Base-by-base conservation (phyloP, 306 rosid species). In the Fragaria ananassa region DNA sequence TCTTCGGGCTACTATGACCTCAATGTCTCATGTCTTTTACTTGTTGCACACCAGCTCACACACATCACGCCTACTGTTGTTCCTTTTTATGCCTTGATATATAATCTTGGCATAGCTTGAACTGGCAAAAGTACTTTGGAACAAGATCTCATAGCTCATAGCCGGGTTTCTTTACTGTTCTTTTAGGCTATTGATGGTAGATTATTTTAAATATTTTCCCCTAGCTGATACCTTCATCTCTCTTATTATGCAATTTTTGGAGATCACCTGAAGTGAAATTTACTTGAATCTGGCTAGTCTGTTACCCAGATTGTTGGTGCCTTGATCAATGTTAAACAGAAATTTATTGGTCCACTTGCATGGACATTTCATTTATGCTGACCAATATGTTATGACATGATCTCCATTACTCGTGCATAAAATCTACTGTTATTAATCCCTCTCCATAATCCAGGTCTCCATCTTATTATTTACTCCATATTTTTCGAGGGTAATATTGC, bases 1-100 rank as follows among this genome's bases (percentile, higher is more conserved):
- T 95, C 79, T 87, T 88, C 61, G 97, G 97, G 75, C 88, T 95
- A 61, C 97, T 95, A 92, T 88, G 93, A 83, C 83, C 81, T 85
- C 68, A 61, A 67, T 64, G 75, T 81, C 74, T 77, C 78, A 70
- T 69, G 34, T 63, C 19, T 45, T 80, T 81, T 61, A 46, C 45
- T 68, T 29, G 42, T 47, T 47, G 27, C 13, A 0, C 3, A 27
- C 25, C 2, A 57, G 9, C 27, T 13, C 44, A 27, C 13, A 17
- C 58, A 25, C 14, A 19, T 50, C 21, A 25, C 0, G 0, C 2
- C 60, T 29, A 7, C 44, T 70, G 1, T 44, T 50, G 18, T 56
- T 68, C 17, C 69, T 66, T 35, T 45, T n/a, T 51, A 77, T 77
- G 75, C 19, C 11, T 46, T 34, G 0, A 8, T 78, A 18, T 70